Percentiles rank a stretch among this genome's conserved stretches.
These are phyloP conservation scores for Trichoderma arundinaceum DNA, from an alignment of 2,329 filamentous ascomycete species.

Conservation along the genomic window DNA sequence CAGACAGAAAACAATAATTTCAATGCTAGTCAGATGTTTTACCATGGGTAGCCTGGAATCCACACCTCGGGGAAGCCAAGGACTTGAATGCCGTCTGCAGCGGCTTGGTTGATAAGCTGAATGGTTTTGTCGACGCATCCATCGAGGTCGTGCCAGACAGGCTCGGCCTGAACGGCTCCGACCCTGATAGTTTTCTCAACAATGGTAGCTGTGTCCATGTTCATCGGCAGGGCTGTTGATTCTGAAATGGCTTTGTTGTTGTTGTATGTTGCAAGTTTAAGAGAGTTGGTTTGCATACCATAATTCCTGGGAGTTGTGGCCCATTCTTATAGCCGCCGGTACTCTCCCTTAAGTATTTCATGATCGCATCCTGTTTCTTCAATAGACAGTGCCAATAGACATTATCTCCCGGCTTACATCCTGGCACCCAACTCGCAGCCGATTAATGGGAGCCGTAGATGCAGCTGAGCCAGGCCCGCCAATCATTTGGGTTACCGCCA, in stretches of 20 bases:
- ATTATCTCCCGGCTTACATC: background rate
- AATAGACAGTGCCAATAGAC: background rate
- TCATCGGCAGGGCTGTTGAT: too few species aligned
- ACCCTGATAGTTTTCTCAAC: slow-evolving; percentile 12
- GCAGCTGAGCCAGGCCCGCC: background rate
- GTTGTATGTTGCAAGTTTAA: background rate
- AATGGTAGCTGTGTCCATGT: slow-evolving; percentile 10
- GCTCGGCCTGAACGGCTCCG: slow-evolving; percentile 53
- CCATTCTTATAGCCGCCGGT: background rate
- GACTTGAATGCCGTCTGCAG: slow-evolving; percentile 55
- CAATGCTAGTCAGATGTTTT: background rate
- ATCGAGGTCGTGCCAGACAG: slow-evolving; percentile 60
- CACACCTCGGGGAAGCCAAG: slow-evolving; percentile 56
- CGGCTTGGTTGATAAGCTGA: slow-evolving; percentile 59
- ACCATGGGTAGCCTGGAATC: slow-evolving; percentile 37
- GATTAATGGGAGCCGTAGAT: background rate
- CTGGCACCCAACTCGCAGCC: background rate
- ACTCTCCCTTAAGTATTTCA: background rate
- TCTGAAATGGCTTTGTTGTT: too few species aligned
- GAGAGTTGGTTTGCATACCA: background rate
- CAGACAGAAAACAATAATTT: too few species aligned
- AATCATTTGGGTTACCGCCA: slow-evolving; percentile 17
- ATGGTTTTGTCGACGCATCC: slow-evolving; percentile 58
- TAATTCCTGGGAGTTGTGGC: background rate
- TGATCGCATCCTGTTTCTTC: slow-evolving; percentile 10